phyloP scores from a whole-genome alignment of 148 eudicot species.

The Cornus controversa region DNA sequence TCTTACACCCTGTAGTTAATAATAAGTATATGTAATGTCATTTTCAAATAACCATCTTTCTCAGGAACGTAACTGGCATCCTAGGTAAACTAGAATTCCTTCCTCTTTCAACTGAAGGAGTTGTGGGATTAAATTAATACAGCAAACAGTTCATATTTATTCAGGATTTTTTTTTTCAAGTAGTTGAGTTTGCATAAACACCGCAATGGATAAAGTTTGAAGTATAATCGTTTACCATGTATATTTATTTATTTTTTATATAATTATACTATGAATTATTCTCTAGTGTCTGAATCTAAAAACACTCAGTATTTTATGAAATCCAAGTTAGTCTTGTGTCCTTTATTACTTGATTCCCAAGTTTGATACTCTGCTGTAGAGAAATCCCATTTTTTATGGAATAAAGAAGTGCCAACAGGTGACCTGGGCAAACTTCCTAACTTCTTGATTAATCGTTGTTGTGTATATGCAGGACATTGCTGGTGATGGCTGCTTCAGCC shows the following conservation, averaged over 20 bases:
- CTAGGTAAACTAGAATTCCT: neutral
- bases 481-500: conserved; percentile 93
- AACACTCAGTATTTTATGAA: neutral
- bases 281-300: neutral
- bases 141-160: neutral
- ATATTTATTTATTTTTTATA: too few relatives aligned
- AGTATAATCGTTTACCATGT: neutral
- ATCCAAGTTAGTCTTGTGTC: neutral
- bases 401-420: neutral
- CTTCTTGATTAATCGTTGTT: neutral
- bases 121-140: neutral
- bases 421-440: neutral
- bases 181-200: too few relatives aligned
- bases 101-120: neutral
- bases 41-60: neutral
- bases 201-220: too few relatives aligned
- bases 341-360: neutral
- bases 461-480: conserved; percentile 73
- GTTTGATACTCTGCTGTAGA: neutral
- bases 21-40: neutral
- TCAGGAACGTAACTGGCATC: too few relatives aligned
- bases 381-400: neutral
- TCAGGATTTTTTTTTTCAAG: too few relatives aligned
- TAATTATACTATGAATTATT: neutral
- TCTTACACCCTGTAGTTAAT: neutral